Percentiles rank a stretch among this genome's conserved stretches.
phyloP scores from a whole-genome alignment of 1,139 yeast genomes.

The Petasospora rhodanensis region DNA sequence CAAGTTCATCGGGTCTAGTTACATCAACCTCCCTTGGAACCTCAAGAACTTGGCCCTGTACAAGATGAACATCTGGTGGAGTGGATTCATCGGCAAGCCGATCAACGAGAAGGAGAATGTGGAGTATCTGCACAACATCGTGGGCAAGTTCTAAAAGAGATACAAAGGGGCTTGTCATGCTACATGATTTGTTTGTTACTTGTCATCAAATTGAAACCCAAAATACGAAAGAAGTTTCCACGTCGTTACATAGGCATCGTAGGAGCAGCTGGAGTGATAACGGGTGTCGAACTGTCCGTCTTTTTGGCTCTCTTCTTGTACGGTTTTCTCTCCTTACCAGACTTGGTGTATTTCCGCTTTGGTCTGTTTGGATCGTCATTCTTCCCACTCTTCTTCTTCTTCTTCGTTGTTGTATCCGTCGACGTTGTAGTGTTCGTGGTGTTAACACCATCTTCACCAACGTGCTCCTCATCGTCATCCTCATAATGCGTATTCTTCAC shows the following conservation, averaged over 20 bases:
- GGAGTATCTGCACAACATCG: slow-evolving; percentile 20
- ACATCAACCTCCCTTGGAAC: slow-evolving; percentile 63
- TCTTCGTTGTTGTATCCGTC: slow-evolving; percentile 11
- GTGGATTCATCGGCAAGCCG: slow-evolving; percentile 63
- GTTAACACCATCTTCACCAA: slow-evolving; percentile 29
- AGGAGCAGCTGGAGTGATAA: slow-evolving; percentile 14
- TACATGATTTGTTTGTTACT: too few species aligned
- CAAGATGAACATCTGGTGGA: slow-evolving; percentile 62
- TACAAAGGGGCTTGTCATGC: too few species aligned
- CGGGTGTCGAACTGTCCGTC: slow-evolving; percentile 13
- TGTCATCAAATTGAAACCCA: too few species aligned
- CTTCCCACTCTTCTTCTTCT: slow-evolving; percentile 11
- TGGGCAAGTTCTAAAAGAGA: too few species aligned
- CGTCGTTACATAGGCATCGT: slow-evolving; percentile 8
- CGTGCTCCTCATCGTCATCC: slow-evolving; percentile 29
- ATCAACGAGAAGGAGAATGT: slow-evolving; percentile 14
- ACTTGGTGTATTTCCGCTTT: slow-evolving; percentile 25
- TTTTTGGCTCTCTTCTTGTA: slow-evolving; percentile 27
- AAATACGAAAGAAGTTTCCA: too few species aligned
- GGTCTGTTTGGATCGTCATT: slow-evolving; percentile 22
- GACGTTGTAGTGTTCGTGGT: slow-evolving; percentile 11
- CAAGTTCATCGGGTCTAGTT: slow-evolving; percentile 61
- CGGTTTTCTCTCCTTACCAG: slow-evolving; percentile 27
- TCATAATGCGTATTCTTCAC: slow-evolving; percentile 28
- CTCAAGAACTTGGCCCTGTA: slow-evolving; percentile 47